phyloP scores from a whole-genome alignment of 306 rosid genomes.

The Elaeagnus macrophylla region DNA sequence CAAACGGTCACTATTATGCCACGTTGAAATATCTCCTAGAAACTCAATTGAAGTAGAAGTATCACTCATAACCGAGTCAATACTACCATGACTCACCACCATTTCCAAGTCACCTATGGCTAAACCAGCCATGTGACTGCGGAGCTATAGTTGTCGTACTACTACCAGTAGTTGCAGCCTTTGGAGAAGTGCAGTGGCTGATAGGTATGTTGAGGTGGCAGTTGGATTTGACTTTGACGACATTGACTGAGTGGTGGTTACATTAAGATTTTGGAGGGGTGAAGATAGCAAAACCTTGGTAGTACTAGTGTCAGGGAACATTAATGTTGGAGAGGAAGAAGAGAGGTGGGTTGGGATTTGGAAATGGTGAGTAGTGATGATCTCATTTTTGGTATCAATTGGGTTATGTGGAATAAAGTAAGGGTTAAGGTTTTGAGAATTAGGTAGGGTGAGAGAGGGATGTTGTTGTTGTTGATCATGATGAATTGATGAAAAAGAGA shows the following conservation, averaged over 20 bases:
- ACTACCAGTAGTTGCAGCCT: constrained; percentile 65
- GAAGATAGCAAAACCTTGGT: constrained; percentile 26
- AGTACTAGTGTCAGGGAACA: background rate
- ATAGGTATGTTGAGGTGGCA: constrained; percentile 58
- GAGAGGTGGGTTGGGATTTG: constrained; percentile 25
- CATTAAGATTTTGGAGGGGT: constrained; percentile 36
- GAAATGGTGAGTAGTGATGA: constrained; percentile 40
- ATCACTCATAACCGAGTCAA: constrained; percentile 22
- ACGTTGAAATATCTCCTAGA: constrained; percentile 29
- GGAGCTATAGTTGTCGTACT: constrained; percentile 28
- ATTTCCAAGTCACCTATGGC: constrained; percentile 33
- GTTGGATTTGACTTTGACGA: constrained; percentile 8
- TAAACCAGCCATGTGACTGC: constrained; percentile 35
- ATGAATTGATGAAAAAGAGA: too few species aligned
- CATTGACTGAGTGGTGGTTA: constrained; percentile 16
- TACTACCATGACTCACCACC: constrained; percentile 11
- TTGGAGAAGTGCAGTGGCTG: constrained; percentile 92
- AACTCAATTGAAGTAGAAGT: constrained; percentile 19
- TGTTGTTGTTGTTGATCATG: constrained; percentile 10
- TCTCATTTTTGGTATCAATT: constrained; percentile 15
- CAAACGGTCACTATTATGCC: constrained; percentile 44
- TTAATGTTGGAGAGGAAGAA: constrained; percentile 1
- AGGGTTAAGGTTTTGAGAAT: constrained; percentile 83
- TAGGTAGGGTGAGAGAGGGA: constrained; percentile 41
- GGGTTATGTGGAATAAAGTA: constrained; percentile 12